These are phyloP conservation scores for Fistulinella prunicolor DNA, from an alignment of 768 basidiomycete genomes.

Conservation along the genomic window DNA sequence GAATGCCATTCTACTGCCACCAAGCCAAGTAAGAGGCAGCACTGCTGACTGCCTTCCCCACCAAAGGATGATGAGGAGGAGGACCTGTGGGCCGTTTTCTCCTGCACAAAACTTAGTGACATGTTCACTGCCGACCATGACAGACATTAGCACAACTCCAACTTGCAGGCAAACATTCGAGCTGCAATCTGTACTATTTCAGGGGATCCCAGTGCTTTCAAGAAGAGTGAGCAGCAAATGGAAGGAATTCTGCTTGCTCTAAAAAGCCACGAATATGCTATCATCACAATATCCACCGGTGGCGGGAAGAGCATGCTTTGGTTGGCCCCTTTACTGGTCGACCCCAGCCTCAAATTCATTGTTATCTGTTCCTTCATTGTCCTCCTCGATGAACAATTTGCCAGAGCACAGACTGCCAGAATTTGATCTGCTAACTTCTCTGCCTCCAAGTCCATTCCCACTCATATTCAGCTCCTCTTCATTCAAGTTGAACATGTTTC, in stretches of 20 bases:
- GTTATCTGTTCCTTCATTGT: conserved; percentile 6
- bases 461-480: conserved; percentile 2
- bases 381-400: conserved; percentile 6
- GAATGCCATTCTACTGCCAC: too few relatives aligned
- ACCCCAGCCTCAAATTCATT: neutral
- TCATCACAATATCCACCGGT: conserved; percentile 8
- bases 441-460: neutral
- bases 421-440: neutral
- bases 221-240: conserved; percentile 5
- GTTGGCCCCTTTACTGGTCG: neutral
- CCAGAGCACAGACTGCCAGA: neutral
- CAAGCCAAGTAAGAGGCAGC: too few relatives aligned
- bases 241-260: neutral
- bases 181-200: neutral
- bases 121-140: too few relatives aligned
- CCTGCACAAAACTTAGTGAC: too few relatives aligned
- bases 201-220: neutral
- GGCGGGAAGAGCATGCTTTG: conserved; percentile 11
- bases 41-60: too few relatives aligned
- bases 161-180: neutral
- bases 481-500: conserved; percentile 7
- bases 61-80: too few relatives aligned
- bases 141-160: too few relatives aligned
- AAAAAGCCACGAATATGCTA: neutral
- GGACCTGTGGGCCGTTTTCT: too few relatives aligned